Base-by-base conservation (phyloP, 768 basidiomycete species). In the Naematelia aurantialba region DNA sequence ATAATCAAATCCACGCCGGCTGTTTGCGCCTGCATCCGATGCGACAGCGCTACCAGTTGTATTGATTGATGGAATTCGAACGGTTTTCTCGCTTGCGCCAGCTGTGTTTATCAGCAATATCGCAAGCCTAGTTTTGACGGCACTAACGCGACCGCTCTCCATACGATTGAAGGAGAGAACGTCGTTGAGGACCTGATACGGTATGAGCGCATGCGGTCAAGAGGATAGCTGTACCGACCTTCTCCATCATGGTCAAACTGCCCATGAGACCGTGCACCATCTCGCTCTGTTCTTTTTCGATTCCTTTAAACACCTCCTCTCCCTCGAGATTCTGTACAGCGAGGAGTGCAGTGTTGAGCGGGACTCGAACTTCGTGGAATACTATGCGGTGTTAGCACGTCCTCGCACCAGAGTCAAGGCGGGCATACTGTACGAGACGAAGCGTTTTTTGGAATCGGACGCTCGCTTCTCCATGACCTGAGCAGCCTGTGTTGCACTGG, bases 291-390 rank as follows among this genome's bases (percentile, higher is more conserved):
- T 86, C 84, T 63, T 83, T 62, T 12, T 72, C 59, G n/a, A 67
- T 39, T 22, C 65, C 85, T 1, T 83, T 81, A 46, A 94, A 83
- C 1, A 83, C 82, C 8, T 87, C 84, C 0, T 85, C 84, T 0
- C 89, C 89, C 60, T 88, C 86, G 83, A 94, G 86, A 70, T 97
- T 94, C 78, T 96, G 92, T 17, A 93, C 87, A 0, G 92, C 90
- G 49, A 94, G 80, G 13, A 92, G 61, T 21, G 81, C 82, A 13
- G 82, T 82, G 62, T 83, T 83, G 63, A 83, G 78, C 26, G 82
- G 82, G 1, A 83, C 74, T 27, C 72, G 76, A 47, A 83, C 82
- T 46, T 78, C 68, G 65, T 82, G 81, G 64, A 82, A 82, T 66
- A 82, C 64, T 19, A 34, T n/a, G 19, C n/a, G n/a, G n/a, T n/a